Conservation (phyloP, 1,139 yeast species). For the Blastobotrys buckinghamii region DNA sequence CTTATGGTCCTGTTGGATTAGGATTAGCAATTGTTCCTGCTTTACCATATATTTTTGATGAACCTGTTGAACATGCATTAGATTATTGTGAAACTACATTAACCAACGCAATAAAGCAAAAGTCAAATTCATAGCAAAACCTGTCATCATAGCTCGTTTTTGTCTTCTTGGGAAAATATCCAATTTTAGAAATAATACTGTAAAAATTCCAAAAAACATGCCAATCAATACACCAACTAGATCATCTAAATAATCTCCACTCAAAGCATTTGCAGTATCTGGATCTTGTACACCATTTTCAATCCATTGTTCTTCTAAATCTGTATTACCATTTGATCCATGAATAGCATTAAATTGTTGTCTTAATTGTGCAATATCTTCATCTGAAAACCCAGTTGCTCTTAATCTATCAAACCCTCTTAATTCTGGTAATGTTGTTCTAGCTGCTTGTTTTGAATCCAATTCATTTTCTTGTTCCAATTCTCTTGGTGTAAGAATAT, state of each 20-base stretch:
- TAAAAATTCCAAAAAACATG: slow-evolving; percentile 34
- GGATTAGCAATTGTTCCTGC: slow-evolving; percentile 77
- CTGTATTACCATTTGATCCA: slow-evolving; percentile 37
- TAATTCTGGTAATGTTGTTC: slow-evolving; percentile 60
- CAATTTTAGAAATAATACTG: slow-evolving; percentile 22
- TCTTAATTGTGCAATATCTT: slow-evolving; percentile 66
- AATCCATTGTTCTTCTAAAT: slow-evolving; percentile 82
- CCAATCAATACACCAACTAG: slow-evolving; percentile 34
- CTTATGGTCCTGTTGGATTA: slow-evolving; percentile 71
- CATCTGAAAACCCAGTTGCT: slow-evolving; percentile 75
- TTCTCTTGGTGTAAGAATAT: slow-evolving; percentile 52
- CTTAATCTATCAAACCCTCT: slow-evolving; percentile 81
- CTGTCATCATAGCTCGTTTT: slow-evolving; percentile 30
- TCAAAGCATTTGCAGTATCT: slow-evolving; percentile 19
- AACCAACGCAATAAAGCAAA: slow-evolving; percentile 28
- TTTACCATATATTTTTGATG: slow-evolving; percentile 73
- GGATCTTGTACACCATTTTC: slow-evolving; percentile 59
- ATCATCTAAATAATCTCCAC: slow-evolving; percentile 33
- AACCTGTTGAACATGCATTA: slow-evolving; percentile 69
- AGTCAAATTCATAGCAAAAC: slow-evolving; percentile 30
- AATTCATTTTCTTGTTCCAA: slow-evolving; percentile 55
- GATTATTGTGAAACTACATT: slow-evolving; percentile 39
- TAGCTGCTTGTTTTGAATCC: slow-evolving; percentile 46
- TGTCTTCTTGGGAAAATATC: slow-evolving; percentile 29
- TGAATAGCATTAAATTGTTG: slow-evolving; percentile 68